These are phyloP conservation scores for Neospermospora avenae DNA, from an alignment of 2,329 filamentous ascomycete species.

Conservation along the genomic window DNA sequence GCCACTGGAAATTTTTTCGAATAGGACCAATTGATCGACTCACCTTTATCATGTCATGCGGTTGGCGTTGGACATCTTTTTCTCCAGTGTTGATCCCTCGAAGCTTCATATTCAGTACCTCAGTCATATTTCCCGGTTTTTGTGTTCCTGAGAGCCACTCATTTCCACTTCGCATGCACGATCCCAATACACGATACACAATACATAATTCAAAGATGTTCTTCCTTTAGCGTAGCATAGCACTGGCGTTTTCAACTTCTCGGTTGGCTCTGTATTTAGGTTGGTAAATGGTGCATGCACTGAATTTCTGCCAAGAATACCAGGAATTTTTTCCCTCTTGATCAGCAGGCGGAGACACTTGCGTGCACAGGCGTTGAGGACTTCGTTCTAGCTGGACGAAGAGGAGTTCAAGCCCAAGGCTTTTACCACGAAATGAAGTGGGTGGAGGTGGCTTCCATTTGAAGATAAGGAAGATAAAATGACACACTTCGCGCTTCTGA, in stretches of 20 bases:
- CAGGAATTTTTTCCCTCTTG: neutral
- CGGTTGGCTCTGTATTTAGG: constrained; percentile 6
- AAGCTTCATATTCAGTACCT: neutral
- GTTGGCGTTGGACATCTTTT: neutral
- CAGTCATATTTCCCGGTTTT: neutral
- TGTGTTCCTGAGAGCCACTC: neutral
- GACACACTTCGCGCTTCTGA: no score
- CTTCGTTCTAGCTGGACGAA: neutral
- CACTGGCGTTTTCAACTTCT: constrained; percentile 15
- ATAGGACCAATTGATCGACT: no score
- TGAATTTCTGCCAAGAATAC: neutral
- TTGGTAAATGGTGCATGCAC: neutral
- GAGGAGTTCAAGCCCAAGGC: neutral
- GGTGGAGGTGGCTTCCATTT: no score
- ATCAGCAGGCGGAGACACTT: neutral
- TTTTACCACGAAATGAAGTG: neutral
- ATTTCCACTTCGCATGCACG: neutral
- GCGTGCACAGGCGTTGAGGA: neutral
- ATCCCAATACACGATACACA: no score
- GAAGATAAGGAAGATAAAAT: no score
- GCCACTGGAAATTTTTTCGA: neutral
- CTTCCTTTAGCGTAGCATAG: constrained; percentile 13
- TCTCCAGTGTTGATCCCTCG: neutral
- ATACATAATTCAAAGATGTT: neutral
- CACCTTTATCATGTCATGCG: no score